Conservation (phyloP, 2,329 filamentous ascomycete genomes). For the Fulvia fulva region DNA sequence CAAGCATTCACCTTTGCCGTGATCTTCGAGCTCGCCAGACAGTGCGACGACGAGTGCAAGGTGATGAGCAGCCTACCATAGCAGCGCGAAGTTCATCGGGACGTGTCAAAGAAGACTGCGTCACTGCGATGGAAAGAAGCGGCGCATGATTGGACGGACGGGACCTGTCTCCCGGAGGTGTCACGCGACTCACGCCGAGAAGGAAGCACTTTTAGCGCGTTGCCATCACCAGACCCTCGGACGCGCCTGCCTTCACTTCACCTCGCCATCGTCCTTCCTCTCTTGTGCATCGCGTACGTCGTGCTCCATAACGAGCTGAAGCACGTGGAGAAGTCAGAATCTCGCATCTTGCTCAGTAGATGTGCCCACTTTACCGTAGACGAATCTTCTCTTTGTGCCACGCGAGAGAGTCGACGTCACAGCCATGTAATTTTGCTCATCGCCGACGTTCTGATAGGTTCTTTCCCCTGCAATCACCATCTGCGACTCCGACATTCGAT, state of each 20-base stretch:
- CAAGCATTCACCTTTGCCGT: not conserved
- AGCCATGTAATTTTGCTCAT: constrained; percentile 5
- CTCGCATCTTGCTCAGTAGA: not conserved
- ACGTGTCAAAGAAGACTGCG: not conserved
- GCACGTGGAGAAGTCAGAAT: not conserved
- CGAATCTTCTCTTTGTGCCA: not conserved
- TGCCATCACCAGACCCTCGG: not conserved
- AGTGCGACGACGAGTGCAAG: not conserved
- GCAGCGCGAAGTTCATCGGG: too few species aligned
- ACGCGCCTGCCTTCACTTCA: not conserved
- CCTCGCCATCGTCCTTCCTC: not conserved
- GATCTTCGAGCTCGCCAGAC: not conserved
- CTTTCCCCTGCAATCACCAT: not conserved
- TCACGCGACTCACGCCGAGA: too few species aligned
- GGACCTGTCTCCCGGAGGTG: not conserved
- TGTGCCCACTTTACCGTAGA: not conserved
- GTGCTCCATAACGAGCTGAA: not conserved
- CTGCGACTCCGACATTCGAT: constrained; percentile 5
- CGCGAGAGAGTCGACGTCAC: not conserved
- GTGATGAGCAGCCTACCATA: too few species aligned
- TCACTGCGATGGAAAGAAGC: too few species aligned
- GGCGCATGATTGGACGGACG: too few species aligned
- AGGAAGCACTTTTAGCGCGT: not conserved
- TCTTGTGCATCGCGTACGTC: not conserved
- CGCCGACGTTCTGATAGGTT: constrained; percentile 9